Evolutionary conservation across 352 stramenopile species (phyloP), one percentile per base, ranked within the genome.

Genomic region (Phytophthora sp.): DNA sequence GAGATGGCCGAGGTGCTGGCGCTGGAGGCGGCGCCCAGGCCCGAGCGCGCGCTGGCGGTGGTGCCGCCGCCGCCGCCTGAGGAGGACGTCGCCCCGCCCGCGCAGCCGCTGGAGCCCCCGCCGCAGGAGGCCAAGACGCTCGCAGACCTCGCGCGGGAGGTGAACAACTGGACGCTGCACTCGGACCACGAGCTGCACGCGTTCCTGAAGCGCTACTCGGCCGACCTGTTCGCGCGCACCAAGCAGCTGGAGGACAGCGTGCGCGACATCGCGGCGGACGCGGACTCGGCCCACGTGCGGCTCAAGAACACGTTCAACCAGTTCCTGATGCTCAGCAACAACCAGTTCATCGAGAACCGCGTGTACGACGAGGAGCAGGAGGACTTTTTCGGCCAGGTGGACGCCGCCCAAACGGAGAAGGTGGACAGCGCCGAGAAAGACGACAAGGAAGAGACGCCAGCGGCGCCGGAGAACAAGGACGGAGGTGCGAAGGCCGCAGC

Each of bases 281-380:
- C 84, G 5, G 82, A 93, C 54, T 73, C 74, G 12, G 77, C 88
- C 3, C 72, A 92, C 35, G 86, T 96, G 45, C 82, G 87, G 3
- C 72, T 94, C 0, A 77, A 82, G 18, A 96, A 96, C 74, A 89
- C 84, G 27, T 91, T 95, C 58, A 96, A 94, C 67, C 71, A 91
- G 74, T 96, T 96, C 59, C 76, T 96, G 13, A 84, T 93, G 85
- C 74, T 94, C 17, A 89, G 72, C 11, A 91, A 96, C 66, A 96
- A 82, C 54, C 88, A 96, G 71, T 96, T 96, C 56, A 92, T 96
- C 37, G 88, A 96, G 62, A 95, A 95, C 63, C 87, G 87, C 62
- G 87, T 96, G 38, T 95, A 95, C 67, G 88, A 95, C 63, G 85
- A 95, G 39, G 86, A 95, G 41, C 86, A 94, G 53, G 85, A 93